Evolutionary conservation across 495 filamentous ascomycete species (phyloP).

Genomic region (Talaromyces wortmannii): DNA sequence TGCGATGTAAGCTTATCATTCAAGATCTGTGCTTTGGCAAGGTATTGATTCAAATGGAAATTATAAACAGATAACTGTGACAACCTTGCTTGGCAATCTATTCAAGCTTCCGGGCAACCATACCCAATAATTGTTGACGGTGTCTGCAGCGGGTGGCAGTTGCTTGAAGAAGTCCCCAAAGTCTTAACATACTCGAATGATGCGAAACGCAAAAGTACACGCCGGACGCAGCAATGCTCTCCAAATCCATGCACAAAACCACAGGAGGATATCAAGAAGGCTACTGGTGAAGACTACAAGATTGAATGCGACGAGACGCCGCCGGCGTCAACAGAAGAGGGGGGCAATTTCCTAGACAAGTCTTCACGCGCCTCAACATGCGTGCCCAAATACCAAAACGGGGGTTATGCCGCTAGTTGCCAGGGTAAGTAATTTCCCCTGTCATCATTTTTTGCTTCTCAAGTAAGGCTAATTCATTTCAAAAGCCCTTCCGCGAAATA

Average conservation of each 20-base stretch:
- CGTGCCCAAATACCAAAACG: too few relatives aligned
- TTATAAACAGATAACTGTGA: neutral
- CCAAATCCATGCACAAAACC: neutral
- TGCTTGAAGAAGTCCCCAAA: too few relatives aligned
- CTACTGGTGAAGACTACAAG: neutral
- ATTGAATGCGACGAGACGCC: neutral
- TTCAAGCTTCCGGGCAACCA: neutral
- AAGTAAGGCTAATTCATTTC: too few relatives aligned
- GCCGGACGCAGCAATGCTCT: too few relatives aligned
- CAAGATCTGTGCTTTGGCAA: neutral
- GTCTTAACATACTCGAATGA: too few relatives aligned
- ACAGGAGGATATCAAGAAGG: neutral
- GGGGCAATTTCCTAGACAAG: neutral
- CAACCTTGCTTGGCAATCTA: neutral
- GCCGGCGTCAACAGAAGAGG: neutral
- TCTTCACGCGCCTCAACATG: too few relatives aligned
- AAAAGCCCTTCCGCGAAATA: too few relatives aligned
- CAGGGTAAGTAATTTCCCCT: too few relatives aligned
- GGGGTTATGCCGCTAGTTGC: too few relatives aligned
- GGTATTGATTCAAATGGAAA: neutral
- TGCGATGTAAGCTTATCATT: slow-evolving; percentile 4
- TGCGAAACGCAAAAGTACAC: too few relatives aligned
- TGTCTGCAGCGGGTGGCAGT: too few relatives aligned
- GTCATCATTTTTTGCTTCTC: too few relatives aligned
- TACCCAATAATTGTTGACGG: neutral